Base-by-base conservation (phyloP, 192 early-diverging fungal species). In the Coemansia sp. region DNA sequence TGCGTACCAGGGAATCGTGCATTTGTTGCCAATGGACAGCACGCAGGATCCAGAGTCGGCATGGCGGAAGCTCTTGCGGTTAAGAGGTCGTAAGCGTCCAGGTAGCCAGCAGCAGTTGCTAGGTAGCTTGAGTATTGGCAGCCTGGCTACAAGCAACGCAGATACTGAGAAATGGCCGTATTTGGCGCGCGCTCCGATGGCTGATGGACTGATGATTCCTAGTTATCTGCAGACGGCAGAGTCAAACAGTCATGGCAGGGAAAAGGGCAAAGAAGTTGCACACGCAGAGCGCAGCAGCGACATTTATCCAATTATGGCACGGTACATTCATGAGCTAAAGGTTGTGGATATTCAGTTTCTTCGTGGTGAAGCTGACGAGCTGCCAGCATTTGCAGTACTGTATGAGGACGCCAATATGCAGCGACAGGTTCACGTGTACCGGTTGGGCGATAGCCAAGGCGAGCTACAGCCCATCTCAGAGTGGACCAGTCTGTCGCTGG, bases 1-100 rank as follows among this genome's bases (percentile, higher is more conserved):
- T 50, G 54, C 85, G 26, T 93, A 91, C 73, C 85, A 89, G 56
- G 91, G 91, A 1, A 64, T 87, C 3, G 69, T 93, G 27, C 88
- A 89, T 38, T 67, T 91, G 7, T 74, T 93, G 10, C 84, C 85
- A 8, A 64, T 93, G 62, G 65, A 25, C 2, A 65, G 69, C 4
- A n/a, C 23, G 9, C 43, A 47, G 23, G 25, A 60, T n/a, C 21
- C 53, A 22, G 8, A 45, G 8, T 55, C 53, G 26, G 38, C 37
- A 10, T 64, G 57, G 65, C 64, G 67, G 49, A 41, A 49, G 50
- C 7, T 62, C 41, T 17, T 66, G 45, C 52, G 56, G 4, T n/a
- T 4, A 0, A 47, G 17, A 4, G 12, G 37, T 21, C 19, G 9
- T 3, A n/a, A 27, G 14, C 25, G 19, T 3, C 31, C 8, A 35